Conservation (phyloP, 75 land plant species). For the Ceratopteris richardii region DNA sequence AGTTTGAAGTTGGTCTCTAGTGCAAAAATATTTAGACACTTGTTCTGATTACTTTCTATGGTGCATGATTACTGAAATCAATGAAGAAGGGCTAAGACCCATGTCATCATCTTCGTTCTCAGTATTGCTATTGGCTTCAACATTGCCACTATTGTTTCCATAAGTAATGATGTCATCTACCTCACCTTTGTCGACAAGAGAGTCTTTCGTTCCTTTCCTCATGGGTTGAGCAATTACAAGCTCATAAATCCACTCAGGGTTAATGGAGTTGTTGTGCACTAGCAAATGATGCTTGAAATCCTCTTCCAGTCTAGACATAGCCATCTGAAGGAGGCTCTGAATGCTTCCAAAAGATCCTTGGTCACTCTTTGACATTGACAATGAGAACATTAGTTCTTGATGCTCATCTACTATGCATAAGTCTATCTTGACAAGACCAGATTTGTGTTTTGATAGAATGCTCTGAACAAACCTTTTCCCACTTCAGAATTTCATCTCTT, state of each 20-base stretch:
- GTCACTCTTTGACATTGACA: neutral
- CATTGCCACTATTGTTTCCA: neutral
- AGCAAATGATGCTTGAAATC: conserved; percentile 65
- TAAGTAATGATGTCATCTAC: neutral
- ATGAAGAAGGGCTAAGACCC: neutral
- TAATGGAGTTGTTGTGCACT: conserved; percentile 16
- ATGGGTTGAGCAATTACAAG: too few relatives aligned
- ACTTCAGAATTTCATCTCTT: neutral
- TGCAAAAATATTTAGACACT: too few relatives aligned
- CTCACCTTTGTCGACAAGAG: too few relatives aligned
- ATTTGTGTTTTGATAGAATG: neutral
- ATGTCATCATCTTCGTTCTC: conserved; percentile 6
- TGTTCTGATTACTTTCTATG: too few relatives aligned
- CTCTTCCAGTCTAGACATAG: conserved; percentile 81
- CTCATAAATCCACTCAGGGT: conserved; percentile 19
- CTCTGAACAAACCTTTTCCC: neutral
- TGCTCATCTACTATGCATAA: conserved; percentile 25
- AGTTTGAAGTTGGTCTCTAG: too few relatives aligned
- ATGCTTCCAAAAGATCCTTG: conserved; percentile 26
- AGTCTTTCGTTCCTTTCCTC: too few relatives aligned
- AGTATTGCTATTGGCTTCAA: neutral
- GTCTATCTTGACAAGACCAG: conserved; percentile 4
- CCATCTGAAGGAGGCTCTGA: conserved; percentile 50
- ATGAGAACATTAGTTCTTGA: conserved; percentile 29
- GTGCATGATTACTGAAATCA: too few relatives aligned